These are phyloP conservation scores for Aspergillus caelatus DNA, from an alignment of 2,329 filamentous ascomycete genomes.

Conservation along the genomic window DNA sequence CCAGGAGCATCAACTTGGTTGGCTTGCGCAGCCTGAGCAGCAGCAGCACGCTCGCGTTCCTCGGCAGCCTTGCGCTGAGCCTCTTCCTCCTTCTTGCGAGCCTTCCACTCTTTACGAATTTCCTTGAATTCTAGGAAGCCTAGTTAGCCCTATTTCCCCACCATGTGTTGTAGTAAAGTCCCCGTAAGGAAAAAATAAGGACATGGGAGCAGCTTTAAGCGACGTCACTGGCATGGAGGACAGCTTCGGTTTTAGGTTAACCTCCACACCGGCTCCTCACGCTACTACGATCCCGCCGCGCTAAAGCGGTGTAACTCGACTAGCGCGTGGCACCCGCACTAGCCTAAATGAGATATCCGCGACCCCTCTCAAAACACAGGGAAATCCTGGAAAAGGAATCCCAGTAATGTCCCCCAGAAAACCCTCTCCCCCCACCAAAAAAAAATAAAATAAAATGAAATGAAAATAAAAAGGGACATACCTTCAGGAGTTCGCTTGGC, in stretches of 20 bases:
- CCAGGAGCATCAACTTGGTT: slow-evolving; percentile 50
- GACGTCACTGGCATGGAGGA: slow-evolving; percentile 11
- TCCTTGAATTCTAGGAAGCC: slow-evolving; percentile 85
- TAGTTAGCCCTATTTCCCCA: slow-evolving; percentile 20
- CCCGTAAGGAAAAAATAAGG: neutral
- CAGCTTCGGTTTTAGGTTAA: slow-evolving; percentile 39
- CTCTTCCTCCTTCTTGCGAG: slow-evolving; percentile 98
- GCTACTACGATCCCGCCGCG: slow-evolving; percentile 58
- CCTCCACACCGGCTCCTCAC: slow-evolving; percentile 50
- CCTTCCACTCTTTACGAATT: slow-evolving; percentile 98
- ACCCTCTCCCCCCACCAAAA: too few relatives aligned
- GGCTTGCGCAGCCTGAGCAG: slow-evolving; percentile 53
- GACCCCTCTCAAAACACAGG: slow-evolving; percentile 30
- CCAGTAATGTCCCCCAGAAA: neutral
- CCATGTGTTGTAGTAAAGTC: neutral
- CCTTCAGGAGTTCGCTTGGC: slow-evolving; percentile 95
- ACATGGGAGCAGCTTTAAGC: neutral
- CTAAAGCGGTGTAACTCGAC: slow-evolving; percentile 53
- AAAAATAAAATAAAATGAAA: too few relatives aligned
- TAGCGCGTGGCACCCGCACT: slow-evolving; percentile 43
- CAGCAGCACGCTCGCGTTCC: slow-evolving; percentile 72
- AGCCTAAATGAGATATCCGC: slow-evolving; percentile 44
- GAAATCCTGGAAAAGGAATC: slow-evolving; percentile 10
- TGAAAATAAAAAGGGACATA: slow-evolving; percentile 62
- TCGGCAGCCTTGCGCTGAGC: slow-evolving; percentile 86